Evolutionary conservation across 2,329 filamentous ascomycete species (phyloP).

Genomic region (Canariomyces notabilis): DNA sequence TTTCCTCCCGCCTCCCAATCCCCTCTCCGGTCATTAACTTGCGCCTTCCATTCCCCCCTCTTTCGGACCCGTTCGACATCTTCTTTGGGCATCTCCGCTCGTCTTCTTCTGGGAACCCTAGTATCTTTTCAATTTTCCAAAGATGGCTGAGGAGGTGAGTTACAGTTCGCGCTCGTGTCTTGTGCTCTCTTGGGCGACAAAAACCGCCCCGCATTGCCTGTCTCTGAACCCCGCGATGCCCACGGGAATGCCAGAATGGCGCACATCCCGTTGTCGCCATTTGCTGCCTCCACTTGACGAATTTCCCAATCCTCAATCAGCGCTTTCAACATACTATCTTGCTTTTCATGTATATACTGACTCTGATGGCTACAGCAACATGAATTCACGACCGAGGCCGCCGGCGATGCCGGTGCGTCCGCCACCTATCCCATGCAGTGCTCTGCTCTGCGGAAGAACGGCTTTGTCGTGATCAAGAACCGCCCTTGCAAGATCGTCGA

Average conservation of each 20-base stretch:
- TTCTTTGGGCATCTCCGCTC: constrained; percentile 28
- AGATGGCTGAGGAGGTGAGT: constrained; percentile 47
- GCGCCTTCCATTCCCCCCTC: constrained; percentile 16
- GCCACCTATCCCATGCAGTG: constrained; percentile 97
- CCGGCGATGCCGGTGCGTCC: constrained; percentile 93
- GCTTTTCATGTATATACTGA: not conserved
- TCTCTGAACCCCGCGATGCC: constrained; percentile 22
- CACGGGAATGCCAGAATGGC: constrained; percentile 6
- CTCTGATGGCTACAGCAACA: constrained; percentile 41
- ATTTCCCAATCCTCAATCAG: not conserved
- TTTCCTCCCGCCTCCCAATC: constrained; percentile 25
- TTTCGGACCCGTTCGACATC: constrained; percentile 22
- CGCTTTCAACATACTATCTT: too few relatives aligned
- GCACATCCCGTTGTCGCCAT: constrained; percentile 8
- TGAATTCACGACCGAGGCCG: constrained; percentile 65
- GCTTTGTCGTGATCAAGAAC: constrained; percentile 95
- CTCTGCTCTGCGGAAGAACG: constrained; percentile 99
- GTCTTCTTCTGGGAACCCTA: constrained; percentile 27
- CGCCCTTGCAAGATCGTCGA: constrained; percentile 99
- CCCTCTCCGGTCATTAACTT: constrained; percentile 24
- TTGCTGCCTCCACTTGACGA: not conserved
- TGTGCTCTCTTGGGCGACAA: constrained; percentile 28
- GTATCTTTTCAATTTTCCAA: constrained; percentile 40
- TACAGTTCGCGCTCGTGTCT: constrained; percentile 10
- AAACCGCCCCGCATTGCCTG: constrained; percentile 45